phyloP scores from a whole-genome alignment of 495 filamentous ascomycete genomes.

The Choiromyces venosus region DNA sequence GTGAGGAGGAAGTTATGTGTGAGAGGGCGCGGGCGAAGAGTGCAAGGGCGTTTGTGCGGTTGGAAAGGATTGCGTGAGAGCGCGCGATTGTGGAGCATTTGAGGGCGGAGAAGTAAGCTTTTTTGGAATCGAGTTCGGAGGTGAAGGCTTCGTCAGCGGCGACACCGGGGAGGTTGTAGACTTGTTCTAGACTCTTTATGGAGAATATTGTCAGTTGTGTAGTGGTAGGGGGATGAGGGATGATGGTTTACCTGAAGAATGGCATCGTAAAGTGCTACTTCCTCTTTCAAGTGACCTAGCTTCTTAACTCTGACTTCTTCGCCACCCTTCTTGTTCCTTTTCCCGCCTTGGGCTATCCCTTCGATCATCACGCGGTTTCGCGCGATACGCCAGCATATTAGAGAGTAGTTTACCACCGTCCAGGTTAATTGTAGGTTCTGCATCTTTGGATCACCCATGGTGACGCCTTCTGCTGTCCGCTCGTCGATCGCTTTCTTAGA shows the following conservation, averaged over 20 bases:
- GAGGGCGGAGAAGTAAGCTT: conserved; percentile 78
- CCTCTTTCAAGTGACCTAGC: conserved; percentile 74
- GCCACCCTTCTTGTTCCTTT: conserved; percentile 53
- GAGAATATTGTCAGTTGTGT: conserved; percentile 3
- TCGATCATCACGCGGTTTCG: conserved; percentile 83
- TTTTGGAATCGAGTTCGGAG: conserved; percentile 68
- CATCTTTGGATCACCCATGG: conserved; percentile 79
- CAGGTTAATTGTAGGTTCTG: conserved; percentile 88
- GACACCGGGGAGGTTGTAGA: conserved; percentile 83
- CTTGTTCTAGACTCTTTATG: conserved; percentile 73
- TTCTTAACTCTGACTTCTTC: conserved; percentile 60
- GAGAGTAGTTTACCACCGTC: conserved; percentile 84
- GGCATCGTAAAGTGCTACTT: conserved; percentile 87
- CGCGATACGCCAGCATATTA: conserved; percentile 91
- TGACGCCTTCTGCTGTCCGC: conserved; percentile 69
- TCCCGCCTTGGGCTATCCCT: conserved; percentile 46
- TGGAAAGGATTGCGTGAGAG: conserved; percentile 69
- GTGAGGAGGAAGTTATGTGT: conserved; percentile 50
- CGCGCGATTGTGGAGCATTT: conserved; percentile 81
- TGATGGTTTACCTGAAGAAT: conserved; percentile 56
- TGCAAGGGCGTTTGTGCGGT: conserved; percentile 75
- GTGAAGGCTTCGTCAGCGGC: conserved; percentile 77
- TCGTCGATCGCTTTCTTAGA: conserved; percentile 92
- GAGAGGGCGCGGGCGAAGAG: conserved; percentile 61
- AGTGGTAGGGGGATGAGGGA: not conserved